Conservation (phyloP, 768 basidiomycete genomes). For the Xerocomus spinulosus region DNA sequence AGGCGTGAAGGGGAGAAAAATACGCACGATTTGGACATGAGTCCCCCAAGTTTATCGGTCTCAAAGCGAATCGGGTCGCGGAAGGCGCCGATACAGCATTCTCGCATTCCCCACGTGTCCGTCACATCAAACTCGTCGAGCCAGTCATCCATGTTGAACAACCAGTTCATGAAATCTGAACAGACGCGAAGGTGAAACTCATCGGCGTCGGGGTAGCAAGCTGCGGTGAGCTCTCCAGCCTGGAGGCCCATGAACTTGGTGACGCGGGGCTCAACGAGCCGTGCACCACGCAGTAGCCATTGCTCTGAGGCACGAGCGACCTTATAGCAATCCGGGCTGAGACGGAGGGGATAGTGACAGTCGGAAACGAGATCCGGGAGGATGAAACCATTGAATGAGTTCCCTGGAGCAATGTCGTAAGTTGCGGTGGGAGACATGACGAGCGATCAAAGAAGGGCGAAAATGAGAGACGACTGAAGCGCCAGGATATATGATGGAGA, state of each 20-base stretch:
- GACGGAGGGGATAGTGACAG: conserved; percentile 35
- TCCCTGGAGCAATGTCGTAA: conserved; percentile 8
- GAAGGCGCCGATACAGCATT: conserved; percentile 28
- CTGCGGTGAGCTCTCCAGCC: conserved; percentile 62
- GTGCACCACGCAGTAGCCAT: conserved; percentile 31
- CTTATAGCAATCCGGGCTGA: conserved; percentile 30
- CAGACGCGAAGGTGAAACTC: conserved; percentile 57
- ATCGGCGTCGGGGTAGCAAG: conserved; percentile 56
- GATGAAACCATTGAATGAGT: conserved; percentile 24
- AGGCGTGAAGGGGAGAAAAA: not conserved
- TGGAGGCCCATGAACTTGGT: conserved; percentile 52
- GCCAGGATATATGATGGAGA: conserved; percentile 14
- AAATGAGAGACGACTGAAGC: not conserved
- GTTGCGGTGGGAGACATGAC: conserved; percentile 27
- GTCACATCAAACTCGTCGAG: conserved; percentile 36
- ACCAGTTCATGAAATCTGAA: conserved; percentile 58
- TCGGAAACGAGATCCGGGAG: conserved; percentile 41
- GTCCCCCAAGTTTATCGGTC: conserved; percentile 27
- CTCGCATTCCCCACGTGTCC: conserved; percentile 29
- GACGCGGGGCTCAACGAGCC: conserved; percentile 28
- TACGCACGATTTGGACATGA: conserved; percentile 34
- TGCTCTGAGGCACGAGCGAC: conserved; percentile 36
- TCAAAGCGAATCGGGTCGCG: conserved; percentile 26
- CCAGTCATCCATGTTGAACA: conserved; percentile 42
- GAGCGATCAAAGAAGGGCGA: not conserved